Evolutionary conservation across 805 yeast genomes (phyloP).

Genomic region (Clavispora vitiphila): DNA sequence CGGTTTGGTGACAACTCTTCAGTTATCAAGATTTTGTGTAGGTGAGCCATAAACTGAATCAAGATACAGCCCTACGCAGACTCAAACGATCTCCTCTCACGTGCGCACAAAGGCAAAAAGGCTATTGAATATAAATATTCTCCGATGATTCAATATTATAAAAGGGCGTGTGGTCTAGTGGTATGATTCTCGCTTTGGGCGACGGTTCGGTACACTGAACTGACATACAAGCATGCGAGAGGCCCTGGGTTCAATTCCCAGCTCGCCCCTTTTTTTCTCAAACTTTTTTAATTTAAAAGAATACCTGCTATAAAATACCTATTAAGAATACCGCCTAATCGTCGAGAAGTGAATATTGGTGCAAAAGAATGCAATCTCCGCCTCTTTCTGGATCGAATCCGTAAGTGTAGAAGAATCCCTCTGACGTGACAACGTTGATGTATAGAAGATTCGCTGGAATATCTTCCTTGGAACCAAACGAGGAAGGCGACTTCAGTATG

Average conservation of each 20-base stretch:
- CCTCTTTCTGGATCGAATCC: conserved; percentile 83
- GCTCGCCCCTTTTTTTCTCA: conserved; percentile 13
- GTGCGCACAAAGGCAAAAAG: neutral
- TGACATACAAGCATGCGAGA: conserved; percentile 14
- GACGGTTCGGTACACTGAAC: conserved; percentile 3
- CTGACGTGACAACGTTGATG: conserved; percentile 71
- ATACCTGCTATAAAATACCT: neutral
- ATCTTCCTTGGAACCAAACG: conserved; percentile 8
- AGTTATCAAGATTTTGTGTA: conserved; percentile 21
- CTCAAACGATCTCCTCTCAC: neutral
- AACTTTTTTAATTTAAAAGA: neutral
- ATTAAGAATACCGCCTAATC: conserved; percentile 4
- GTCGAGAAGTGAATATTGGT: conserved; percentile 58
- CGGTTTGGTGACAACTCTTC: conserved; percentile 52
- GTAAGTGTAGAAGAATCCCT: conserved; percentile 77
- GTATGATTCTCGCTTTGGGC: conserved; percentile 22
- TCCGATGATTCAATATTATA: no score
- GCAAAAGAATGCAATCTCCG: conserved; percentile 81
- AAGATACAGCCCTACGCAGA: neutral
- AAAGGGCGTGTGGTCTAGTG: conserved; percentile 21
- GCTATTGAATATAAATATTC: neutral
- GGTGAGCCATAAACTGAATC: neutral
- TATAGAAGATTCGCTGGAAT: conserved; percentile 31
- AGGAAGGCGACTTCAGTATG: conserved; percentile 1
- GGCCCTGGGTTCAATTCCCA: conserved; percentile 23